A percentile compares a stretch with the other conserved stretches of the same genome.
Conservation (phyloP, 1,284 basidiomycete species). For the Fomitopsis pinicola region DNA sequence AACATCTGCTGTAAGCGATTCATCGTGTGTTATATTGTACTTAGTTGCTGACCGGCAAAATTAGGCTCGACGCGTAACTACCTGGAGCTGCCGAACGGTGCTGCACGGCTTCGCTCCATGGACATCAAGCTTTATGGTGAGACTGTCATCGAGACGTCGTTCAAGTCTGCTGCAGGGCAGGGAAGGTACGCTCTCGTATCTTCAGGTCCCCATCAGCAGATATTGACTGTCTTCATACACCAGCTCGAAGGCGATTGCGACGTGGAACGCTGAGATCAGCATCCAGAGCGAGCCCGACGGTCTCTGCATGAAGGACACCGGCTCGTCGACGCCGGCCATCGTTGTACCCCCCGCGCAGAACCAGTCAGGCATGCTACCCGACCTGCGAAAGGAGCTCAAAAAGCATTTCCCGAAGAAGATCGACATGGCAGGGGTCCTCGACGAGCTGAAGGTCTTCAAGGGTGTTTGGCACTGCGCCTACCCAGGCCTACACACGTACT, state of each 20-base stretch:
- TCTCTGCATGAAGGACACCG: conserved; percentile 14
- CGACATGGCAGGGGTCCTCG: conserved; percentile 19
- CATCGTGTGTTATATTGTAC: too few species aligned
- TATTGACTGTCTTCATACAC: not conserved
- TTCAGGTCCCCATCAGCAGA: not conserved
- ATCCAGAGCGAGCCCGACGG: conserved; percentile 16
- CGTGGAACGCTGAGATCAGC: conserved; percentile 19
- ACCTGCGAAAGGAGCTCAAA: conserved; percentile 18
- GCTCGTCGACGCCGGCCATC: conserved; percentile 13
- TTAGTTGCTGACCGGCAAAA: not conserved
- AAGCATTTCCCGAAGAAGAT: conserved; percentile 19
- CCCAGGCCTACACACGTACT: conserved; percentile 21
- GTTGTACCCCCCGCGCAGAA: conserved; percentile 4
- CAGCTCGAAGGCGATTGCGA: conserved; percentile 19
- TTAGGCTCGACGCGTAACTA: conserved; percentile 28
- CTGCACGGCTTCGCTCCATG: conserved; percentile 19
- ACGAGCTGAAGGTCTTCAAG: conserved; percentile 26
- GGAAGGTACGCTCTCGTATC: conserved; percentile 17
- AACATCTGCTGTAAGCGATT: conserved; percentile 24
- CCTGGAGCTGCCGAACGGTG: conserved; percentile 26
- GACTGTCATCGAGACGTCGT: conserved; percentile 20
- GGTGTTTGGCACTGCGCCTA: conserved; percentile 27
- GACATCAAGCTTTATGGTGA: conserved; percentile 27
- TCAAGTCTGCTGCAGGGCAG: conserved; percentile 12
- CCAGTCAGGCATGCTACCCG: conserved; percentile 3